A percentile compares a stretch with the other conserved stretches of the same genome.
Conservation (phyloP, 2,329 filamentous ascomycete genomes). For the Eutypa lata region DNA sequence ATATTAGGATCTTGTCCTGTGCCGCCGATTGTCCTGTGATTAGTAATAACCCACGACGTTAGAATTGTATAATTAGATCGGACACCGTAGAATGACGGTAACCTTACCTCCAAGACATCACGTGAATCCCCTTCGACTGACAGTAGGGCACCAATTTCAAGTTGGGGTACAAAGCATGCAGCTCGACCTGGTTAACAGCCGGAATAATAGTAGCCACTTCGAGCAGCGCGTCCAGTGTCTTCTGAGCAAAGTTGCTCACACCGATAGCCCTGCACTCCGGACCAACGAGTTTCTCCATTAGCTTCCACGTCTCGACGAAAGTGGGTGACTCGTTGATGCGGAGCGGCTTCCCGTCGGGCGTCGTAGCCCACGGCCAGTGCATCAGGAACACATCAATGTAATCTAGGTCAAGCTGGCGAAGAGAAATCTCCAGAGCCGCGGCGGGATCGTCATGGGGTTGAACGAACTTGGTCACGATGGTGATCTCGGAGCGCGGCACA, state of each 20-base stretch:
- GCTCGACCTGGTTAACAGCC: slow-evolving; percentile 31
- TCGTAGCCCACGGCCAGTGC: slow-evolving; percentile 46
- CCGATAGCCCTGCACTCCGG: slow-evolving; percentile 25
- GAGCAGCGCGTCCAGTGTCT: slow-evolving; percentile 26
- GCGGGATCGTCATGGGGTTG: slow-evolving; percentile 13
- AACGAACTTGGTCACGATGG: slow-evolving; percentile 27
- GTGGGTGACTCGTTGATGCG: slow-evolving; percentile 58
- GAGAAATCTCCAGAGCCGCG: slow-evolving; percentile 43
- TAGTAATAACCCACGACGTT: not conserved
- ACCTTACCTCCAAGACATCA: slow-evolving; percentile 26
- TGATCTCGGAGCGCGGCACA: slow-evolving; percentile 31
- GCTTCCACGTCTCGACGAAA: slow-evolving; percentile 22
- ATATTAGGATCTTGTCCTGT: slow-evolving; percentile 3
- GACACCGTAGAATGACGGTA: no score
- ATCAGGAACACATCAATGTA: slow-evolving; percentile 54
- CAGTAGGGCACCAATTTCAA: slow-evolving; percentile 29
- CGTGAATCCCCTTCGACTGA: slow-evolving; percentile 27
- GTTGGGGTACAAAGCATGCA: slow-evolving; percentile 31
- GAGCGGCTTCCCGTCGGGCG: slow-evolving; percentile 55
- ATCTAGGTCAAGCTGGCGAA: slow-evolving; percentile 44
- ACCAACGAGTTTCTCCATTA: slow-evolving; percentile 27
- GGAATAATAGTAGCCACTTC: slow-evolving; percentile 21
- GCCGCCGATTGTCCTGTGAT: slow-evolving; percentile 9
- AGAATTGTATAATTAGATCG: no score
- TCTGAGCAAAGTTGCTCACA: slow-evolving; percentile 30